Percentiles rank a stretch among this genome's conserved stretches.
These are phyloP conservation scores for Rhizophagus prolifer DNA, from an alignment of 192 early-diverging fungal species.

Conservation along the genomic window DNA sequence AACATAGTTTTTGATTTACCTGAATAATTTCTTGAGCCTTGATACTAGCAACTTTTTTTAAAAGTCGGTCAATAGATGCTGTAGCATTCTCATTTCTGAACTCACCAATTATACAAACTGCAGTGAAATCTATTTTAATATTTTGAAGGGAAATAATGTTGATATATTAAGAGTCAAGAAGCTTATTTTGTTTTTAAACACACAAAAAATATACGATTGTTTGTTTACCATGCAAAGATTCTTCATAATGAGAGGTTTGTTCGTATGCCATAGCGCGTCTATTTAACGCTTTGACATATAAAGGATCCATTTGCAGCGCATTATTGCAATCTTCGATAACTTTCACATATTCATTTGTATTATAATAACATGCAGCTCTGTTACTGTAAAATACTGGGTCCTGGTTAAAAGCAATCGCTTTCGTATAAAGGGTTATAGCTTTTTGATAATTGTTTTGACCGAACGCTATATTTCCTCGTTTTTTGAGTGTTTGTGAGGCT, in stretches of 20 bases:
- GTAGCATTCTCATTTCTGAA: conserved; percentile 86
- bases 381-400: conserved; percentile 92
- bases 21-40: conserved; percentile 77
- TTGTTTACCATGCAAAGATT: conserved; percentile 52
- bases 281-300: conserved; percentile 82
- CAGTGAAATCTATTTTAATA: conserved; percentile 69
- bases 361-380: conserved; percentile 90
- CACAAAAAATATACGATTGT: not conserved
- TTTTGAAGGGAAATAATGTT: not conserved
- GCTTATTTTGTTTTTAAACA: not conserved
- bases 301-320: conserved; percentile 78
- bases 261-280: conserved; percentile 61
- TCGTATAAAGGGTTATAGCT: conserved; percentile 84
- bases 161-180: too few species aligned
- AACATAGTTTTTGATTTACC: conserved; percentile 20
- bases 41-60: conserved; percentile 77
- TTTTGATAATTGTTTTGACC: conserved; percentile 77
- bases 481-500: conserved; percentile 76
- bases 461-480: conserved; percentile 86
- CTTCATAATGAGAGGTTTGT: conserved; percentile 46
- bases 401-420: conserved; percentile 80
- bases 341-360: conserved; percentile 66
- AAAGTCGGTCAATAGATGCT: conserved; percentile 80
- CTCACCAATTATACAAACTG: conserved; percentile 90
- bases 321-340: conserved; percentile 85